Conservation (phyloP, 1,139 yeast genomes). For the Blastobotrys apis region DNA sequence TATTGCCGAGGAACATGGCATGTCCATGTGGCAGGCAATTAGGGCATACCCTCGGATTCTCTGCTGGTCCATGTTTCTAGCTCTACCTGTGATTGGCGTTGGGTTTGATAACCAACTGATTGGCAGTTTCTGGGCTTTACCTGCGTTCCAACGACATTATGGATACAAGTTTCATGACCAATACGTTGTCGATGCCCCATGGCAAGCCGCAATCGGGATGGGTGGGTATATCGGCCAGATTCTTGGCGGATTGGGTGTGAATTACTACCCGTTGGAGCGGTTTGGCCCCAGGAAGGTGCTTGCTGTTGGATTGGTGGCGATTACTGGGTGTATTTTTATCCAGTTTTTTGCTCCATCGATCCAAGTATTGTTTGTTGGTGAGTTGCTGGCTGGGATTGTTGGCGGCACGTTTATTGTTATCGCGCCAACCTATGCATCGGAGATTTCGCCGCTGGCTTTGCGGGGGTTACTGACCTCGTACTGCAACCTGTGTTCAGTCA, state of each 20-base stretch:
- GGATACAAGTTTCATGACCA: conserved; percentile 26
- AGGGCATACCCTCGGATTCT: conserved; percentile 28
- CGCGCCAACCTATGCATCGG: conserved; percentile 45
- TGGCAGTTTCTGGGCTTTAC: conserved; percentile 28
- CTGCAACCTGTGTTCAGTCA: conserved; percentile 42
- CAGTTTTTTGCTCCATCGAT: conserved; percentile 42
- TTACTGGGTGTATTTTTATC: conserved; percentile 38
- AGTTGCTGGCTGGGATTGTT: conserved; percentile 42
- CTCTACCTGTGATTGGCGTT: conserved; percentile 43
- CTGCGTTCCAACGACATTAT: conserved; percentile 37
- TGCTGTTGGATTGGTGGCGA: conserved; percentile 27
- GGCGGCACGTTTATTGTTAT: conserved; percentile 46
- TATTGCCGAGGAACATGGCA: not conserved
- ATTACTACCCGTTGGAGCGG: conserved; percentile 36
- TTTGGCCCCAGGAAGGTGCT: conserved; percentile 47
- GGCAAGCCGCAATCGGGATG: conserved; percentile 44
- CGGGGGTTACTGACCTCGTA: conserved; percentile 39
- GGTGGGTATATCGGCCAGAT: conserved; percentile 37
- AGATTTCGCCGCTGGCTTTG: conserved; percentile 44
- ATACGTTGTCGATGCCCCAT: conserved; percentile 36
- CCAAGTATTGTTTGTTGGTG: conserved; percentile 39
- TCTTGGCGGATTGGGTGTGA: conserved; percentile 21
- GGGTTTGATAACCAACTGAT: conserved; percentile 43
- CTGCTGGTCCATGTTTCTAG: conserved; percentile 42
- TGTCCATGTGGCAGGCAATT: conserved; percentile 11